phyloP scores from a whole-genome alignment of 352 stramenopile species.

The Globisporangium okanoganense region DNA sequence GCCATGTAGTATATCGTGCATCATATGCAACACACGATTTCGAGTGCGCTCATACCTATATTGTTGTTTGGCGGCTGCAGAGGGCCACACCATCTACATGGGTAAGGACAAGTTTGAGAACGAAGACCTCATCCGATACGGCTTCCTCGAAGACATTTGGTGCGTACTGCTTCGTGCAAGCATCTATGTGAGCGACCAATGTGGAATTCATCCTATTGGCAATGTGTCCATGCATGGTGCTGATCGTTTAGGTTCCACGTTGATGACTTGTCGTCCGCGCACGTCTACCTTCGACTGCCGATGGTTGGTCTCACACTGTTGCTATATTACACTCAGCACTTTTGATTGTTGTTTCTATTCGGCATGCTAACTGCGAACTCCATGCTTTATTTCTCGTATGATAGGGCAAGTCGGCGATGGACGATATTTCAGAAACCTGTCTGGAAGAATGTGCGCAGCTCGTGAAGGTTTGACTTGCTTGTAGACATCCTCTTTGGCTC shows the following conservation, averaged over 20 bases:
- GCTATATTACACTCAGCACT: not conserved
- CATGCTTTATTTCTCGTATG: not conserved
- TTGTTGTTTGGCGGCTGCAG: conserved; percentile 21
- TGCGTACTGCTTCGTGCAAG: conserved; percentile 14
- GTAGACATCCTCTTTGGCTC: not conserved
- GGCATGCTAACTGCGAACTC: too few relatives aligned
- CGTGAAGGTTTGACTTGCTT: conserved; percentile 87
- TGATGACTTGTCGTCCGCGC: conserved; percentile 96
- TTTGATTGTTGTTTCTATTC: not conserved
- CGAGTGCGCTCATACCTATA: not conserved
- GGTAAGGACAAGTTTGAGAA: conserved; percentile 99
- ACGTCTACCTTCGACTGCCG: conserved; percentile 97
- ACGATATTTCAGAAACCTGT: conserved; percentile 75
- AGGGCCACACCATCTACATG: conserved; percentile 95
- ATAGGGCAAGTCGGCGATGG: conserved; percentile 64
- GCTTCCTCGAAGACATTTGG: conserved; percentile 94
- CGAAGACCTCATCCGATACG: conserved; percentile 98
- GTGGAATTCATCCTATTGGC: too few relatives aligned
- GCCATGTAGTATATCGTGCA: not conserved
- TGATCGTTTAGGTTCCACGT: conserved; percentile 91
- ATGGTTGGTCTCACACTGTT: conserved; percentile 31
- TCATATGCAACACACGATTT: not conserved
- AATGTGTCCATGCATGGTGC: not conserved
- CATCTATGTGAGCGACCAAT: not conserved
- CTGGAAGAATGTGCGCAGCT: conserved; percentile 90